A percentile compares a stretch with the other conserved stretches of the same genome.
Conservation (phyloP, 106 monocot genomes). For the Allium fistulosum region DNA sequence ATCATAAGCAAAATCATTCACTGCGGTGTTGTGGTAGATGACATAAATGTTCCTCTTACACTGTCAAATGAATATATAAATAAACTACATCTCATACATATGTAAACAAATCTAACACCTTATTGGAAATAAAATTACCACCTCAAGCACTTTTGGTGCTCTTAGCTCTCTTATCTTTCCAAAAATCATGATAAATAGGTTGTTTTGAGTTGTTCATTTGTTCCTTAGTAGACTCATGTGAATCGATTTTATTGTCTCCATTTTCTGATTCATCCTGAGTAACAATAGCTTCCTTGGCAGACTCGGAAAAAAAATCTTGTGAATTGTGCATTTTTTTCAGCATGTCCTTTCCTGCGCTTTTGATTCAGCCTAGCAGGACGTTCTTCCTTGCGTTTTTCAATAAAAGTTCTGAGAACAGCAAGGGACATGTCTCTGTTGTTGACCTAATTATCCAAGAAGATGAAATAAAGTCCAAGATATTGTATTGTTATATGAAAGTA, state of each 20-base stretch:
- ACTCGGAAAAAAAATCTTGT: conserved; percentile 17
- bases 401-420: too few relatives aligned
- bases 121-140: neutral
- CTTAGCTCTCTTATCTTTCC: conserved; percentile 35
- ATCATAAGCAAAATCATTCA: too few relatives aligned
- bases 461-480: neutral
- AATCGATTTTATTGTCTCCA: conserved; percentile 12
- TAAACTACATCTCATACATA: too few relatives aligned
- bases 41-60: too few relatives aligned
- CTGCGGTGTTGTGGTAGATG: too few relatives aligned
- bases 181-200: conserved; percentile 9
- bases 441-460: conserved; percentile 40
- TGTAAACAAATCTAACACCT: too few relatives aligned
- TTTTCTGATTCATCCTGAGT: conserved; percentile 17
- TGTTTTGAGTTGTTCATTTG: conserved; percentile 6
- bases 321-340: conserved; percentile 33
- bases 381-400: too few relatives aligned
- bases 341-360: conserved; percentile 72
- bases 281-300: conserved; percentile 9
- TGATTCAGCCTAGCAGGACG: conserved; percentile 12
- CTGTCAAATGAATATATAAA: too few relatives aligned
- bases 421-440: conserved; percentile 94
- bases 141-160: conserved; percentile 77
- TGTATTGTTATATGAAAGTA: neutral
- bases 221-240: conserved; percentile 14